A percentile compares a stretch with the other conserved stretches of the same genome.
These are phyloP conservation scores for Boehmeria nivea DNA, from an alignment of 306 rosid genomes.

Conservation along the genomic window DNA sequence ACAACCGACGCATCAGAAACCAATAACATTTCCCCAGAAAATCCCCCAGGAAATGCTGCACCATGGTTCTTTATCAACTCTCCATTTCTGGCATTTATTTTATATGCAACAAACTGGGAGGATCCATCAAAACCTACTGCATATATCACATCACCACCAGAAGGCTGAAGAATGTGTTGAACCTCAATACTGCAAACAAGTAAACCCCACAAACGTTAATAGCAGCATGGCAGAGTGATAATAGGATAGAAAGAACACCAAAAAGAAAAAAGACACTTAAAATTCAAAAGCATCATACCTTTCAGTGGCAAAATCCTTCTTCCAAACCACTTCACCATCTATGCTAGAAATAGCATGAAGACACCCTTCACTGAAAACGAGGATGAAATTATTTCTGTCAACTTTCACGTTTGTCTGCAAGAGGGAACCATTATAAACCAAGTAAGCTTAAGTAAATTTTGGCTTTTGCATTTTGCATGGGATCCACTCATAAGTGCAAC, in stretches of 20 bases:
- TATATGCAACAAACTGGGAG: slow-evolving; percentile 54
- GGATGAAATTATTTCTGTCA: slow-evolving; percentile 65
- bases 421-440: slow-evolving; percentile 27
- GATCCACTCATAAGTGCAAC: slow-evolving; percentile 16
- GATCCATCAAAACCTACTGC: slow-evolving; percentile 61
- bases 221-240: slow-evolving; percentile 6
- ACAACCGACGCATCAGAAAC: slow-evolving; percentile 64
- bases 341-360: slow-evolving; percentile 78
- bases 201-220: slow-evolving; percentile 33
- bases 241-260: slow-evolving; percentile 15
- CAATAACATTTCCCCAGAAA: slow-evolving; percentile 59
- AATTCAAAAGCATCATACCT: slow-evolving; percentile 40
- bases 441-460: neutral
- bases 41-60: slow-evolving; percentile 47
- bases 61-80: slow-evolving; percentile 56
- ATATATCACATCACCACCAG: slow-evolving; percentile 43
- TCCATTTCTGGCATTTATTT: slow-evolving; percentile 63
- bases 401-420: slow-evolving; percentile 73
- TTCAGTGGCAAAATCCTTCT: slow-evolving; percentile 56
- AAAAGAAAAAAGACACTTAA: slow-evolving; percentile 1
- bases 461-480: slow-evolving; percentile 7
- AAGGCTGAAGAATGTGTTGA: slow-evolving; percentile 62
- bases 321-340: slow-evolving; percentile 81
- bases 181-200: slow-evolving; percentile 64
- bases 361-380: slow-evolving; percentile 62